Percentiles rank a stretch among this genome's conserved stretches.
Evolutionary conservation across 305 asterid genomes (phyloP).

Genomic region (Plantago lanceolata): DNA sequence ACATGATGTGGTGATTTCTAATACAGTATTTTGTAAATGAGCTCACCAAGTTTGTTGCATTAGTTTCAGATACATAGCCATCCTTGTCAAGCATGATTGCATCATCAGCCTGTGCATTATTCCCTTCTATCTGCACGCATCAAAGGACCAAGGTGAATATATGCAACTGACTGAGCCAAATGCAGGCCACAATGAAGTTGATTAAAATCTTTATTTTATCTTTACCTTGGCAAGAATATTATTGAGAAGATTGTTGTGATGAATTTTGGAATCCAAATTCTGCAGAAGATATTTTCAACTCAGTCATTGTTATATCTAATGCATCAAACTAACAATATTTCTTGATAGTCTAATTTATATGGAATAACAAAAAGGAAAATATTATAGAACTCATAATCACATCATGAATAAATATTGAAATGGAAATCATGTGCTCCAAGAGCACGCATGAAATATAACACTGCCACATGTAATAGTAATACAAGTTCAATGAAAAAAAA

Average conservation of each 20-base stretch:
- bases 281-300: slow-evolving; percentile 29
- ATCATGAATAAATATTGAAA: slow-evolving; percentile 3
- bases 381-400: background rate
- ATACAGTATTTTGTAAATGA: slow-evolving; percentile 19
- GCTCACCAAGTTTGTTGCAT: slow-evolving; percentile 84
- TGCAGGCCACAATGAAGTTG: background rate
- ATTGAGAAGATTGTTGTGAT: slow-evolving; percentile 89
- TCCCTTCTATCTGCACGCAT: slow-evolving; percentile 82
- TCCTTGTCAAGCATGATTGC: slow-evolving; percentile 94
- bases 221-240: slow-evolving; percentile 88
- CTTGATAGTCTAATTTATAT: background rate
- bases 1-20: slow-evolving; percentile 9
- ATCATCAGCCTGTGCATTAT: slow-evolving; percentile 77
- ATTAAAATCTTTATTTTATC: slow-evolving; percentile 10
- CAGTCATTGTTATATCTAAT: slow-evolving; percentile 11
- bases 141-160: slow-evolving; percentile 12
- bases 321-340: background rate
- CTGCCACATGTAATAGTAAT: background rate
- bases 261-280: slow-evolving; percentile 95
- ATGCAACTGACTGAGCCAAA: slow-evolving; percentile 5
- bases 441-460: slow-evolving; percentile 8
- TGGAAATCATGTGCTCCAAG: background rate
- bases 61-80: slow-evolving; percentile 92
- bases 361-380: background rate
- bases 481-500: background rate